Percentiles rank a stretch among this genome's conserved stretches.
These are phyloP conservation scores for Stentor coeruleus DNA, from an alignment of 73 alveolate species.

Conservation along the genomic window DNA sequence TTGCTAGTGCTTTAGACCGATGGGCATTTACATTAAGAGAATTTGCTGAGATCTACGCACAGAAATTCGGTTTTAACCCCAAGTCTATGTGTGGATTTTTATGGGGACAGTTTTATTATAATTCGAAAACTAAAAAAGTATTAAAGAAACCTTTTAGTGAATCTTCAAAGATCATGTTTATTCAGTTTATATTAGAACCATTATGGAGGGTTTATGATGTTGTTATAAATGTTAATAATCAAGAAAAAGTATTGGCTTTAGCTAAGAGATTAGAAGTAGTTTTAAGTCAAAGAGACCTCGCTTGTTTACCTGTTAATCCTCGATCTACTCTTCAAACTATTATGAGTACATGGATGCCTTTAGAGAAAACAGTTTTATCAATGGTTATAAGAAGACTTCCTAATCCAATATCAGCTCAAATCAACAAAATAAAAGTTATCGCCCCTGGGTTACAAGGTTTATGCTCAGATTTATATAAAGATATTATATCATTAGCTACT, in stretches of 20 bases:
- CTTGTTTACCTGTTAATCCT: conserved; percentile 24
- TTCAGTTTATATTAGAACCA: conserved; percentile 80
- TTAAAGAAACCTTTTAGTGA: conserved; percentile 44
- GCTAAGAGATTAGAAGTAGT: not conserved
- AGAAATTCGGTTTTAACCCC: conserved; percentile 65
- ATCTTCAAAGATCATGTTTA: conserved; percentile 68
- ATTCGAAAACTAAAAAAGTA: conserved; percentile 70
- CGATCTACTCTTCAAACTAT: conserved; percentile 50
- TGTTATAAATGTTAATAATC: conserved; percentile 37
- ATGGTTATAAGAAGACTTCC: conserved; percentile 86
- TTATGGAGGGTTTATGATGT: conserved; percentile 66
- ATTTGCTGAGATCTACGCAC: conserved; percentile 69
- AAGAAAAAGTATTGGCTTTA: not conserved
- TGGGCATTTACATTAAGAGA: conserved; percentile 98
- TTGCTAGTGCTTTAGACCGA: conserved; percentile 94
- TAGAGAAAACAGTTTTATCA: conserved; percentile 82
- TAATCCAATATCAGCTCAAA: conserved; percentile 83
- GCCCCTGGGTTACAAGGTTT: conserved; percentile 54
- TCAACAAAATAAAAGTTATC: conserved; percentile 57
- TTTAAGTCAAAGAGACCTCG: not conserved
- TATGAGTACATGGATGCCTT: conserved; percentile 90
- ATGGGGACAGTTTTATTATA: conserved; percentile 93
- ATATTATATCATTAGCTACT: conserved; percentile 56
- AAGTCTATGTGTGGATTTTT: conserved; percentile 61
- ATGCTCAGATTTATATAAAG: conserved; percentile 54